Evolutionary conservation across 108 stramenopile species (phyloP).

Genomic region (Mediolabrus comicus): DNA sequence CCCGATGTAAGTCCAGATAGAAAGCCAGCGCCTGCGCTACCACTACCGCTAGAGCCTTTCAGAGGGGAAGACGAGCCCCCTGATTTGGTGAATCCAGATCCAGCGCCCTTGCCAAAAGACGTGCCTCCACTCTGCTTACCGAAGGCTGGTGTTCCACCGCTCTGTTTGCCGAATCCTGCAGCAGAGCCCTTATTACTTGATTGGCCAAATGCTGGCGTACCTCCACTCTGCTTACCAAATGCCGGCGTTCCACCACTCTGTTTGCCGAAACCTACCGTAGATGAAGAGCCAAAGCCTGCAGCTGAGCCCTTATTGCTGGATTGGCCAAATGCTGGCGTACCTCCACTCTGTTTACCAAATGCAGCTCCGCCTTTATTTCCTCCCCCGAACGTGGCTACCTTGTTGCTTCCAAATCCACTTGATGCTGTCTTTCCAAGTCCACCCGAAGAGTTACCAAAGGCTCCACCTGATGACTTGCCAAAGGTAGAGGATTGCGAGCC

Average conservation of each 20-base stretch:
- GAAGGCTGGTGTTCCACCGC: too few species aligned
- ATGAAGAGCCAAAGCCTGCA: background rate
- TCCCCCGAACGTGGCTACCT: too few species aligned
- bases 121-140: background rate
- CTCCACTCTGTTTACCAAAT: background rate
- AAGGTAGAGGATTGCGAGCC: background rate
- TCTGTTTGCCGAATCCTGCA: background rate
- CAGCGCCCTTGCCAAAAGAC: background rate
- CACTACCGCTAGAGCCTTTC: background rate
- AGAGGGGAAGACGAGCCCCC: background rate
- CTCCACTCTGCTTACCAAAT: background rate
- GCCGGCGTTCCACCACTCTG: too few species aligned
- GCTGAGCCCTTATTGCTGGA: background rate
- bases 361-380: background rate
- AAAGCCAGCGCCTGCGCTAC: background rate
- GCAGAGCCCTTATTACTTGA: background rate
- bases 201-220: too few species aligned
- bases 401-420: background rate
- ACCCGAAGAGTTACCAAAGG: background rate
- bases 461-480: background rate
- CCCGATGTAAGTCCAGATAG: background rate
- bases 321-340: too few species aligned
- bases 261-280: background rate
- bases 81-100: background rate
- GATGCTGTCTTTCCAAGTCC: background rate